These are phyloP conservation scores for Solanum virginianum DNA, from an alignment of 257 asterid species.

Conservation along the genomic window DNA sequence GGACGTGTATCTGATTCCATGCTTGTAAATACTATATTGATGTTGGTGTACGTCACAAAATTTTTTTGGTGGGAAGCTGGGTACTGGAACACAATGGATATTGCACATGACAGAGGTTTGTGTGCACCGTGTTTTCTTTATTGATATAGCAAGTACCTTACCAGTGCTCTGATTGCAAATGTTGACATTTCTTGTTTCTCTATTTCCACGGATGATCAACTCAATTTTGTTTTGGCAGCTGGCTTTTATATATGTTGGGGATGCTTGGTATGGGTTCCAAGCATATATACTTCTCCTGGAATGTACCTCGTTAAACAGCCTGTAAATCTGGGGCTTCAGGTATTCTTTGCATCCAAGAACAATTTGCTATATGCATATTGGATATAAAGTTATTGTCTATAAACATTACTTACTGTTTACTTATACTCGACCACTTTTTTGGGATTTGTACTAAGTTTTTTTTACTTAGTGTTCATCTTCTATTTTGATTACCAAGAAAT, in stretches of 20 bases:
- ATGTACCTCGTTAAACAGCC: conserved; percentile 98
- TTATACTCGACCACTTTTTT: neutral
- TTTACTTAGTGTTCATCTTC: neutral
- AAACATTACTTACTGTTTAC: neutral
- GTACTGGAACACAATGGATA: conserved; percentile 99
- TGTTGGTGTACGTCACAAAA: conserved; percentile 83
- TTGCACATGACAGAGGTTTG: conserved; percentile 96
- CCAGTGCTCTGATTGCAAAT: neutral
- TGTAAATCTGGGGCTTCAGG: conserved; percentile 77
- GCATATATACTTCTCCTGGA: conserved; percentile 94
- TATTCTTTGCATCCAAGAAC: conserved; percentile 1
- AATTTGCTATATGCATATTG: neutral
- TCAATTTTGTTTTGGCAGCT: conserved; percentile 39
- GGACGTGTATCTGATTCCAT: conserved; percentile 81
- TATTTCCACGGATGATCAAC: neutral
- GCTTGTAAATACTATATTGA: conserved; percentile 76
- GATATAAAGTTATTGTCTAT: neutral
- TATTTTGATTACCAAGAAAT: neutral
- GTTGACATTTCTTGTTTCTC: neutral
- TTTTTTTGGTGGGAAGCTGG: conserved; percentile 99
- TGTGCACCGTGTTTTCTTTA: neutral
- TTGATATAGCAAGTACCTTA: neutral
- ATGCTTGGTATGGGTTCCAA: conserved; percentile 98
- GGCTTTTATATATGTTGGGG: conserved; percentile 99
- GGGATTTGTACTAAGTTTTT: neutral